Base-by-base conservation (phyloP, 2,329 filamentous ascomycete genomes). In the Nemania abortiva region DNA sequence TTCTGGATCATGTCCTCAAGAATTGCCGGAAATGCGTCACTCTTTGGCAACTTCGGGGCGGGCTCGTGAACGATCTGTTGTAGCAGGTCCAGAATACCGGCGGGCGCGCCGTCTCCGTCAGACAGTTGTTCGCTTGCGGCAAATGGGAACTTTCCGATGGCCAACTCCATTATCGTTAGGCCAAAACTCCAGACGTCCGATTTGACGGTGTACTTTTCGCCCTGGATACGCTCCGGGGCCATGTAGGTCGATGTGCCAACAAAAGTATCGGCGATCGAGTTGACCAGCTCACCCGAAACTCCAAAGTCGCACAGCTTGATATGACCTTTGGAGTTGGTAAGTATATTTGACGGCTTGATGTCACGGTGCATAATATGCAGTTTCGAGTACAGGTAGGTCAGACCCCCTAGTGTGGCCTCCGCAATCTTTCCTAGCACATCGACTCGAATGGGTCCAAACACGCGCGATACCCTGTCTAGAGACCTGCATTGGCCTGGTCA, bases 221-320 rank as follows among this genome's bases (percentile, higher is more conserved):
- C 96, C 80, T 98, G 95, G 74, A 99, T 99, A 80, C 96, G 90
- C 84, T 99, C 96, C 0, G 96, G 96, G 0, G 96, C 96, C 96
- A 99, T 99, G 85, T 99, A 99, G 65, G 96, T 99, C 45, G 96
- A 98, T 1, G 96, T 99, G 62, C 96, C 96, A 42, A 99, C 96
- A 77, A 99, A 99, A 0, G 96, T 99, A 79, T 98, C 95, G 60
- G 96, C 96, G 73, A 99, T 94, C 4, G 96, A 98, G 83, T 98
- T 98, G 80, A 98, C 94, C 18, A 98, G 89, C 81, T 99, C 96
- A 74, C 95, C 96, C 4, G 95, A 98, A n/a, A 99, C 96, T 75
- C 96, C 96, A 79, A 99, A 99, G 81, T 99, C 96, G 82, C 95
- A 98, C 6, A 99, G 88, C 83, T 99, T 99, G 86, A 99, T 98